Conservation (phyloP, 148 eudicot genomes). For the Rhododendron kiyosumense region DNA sequence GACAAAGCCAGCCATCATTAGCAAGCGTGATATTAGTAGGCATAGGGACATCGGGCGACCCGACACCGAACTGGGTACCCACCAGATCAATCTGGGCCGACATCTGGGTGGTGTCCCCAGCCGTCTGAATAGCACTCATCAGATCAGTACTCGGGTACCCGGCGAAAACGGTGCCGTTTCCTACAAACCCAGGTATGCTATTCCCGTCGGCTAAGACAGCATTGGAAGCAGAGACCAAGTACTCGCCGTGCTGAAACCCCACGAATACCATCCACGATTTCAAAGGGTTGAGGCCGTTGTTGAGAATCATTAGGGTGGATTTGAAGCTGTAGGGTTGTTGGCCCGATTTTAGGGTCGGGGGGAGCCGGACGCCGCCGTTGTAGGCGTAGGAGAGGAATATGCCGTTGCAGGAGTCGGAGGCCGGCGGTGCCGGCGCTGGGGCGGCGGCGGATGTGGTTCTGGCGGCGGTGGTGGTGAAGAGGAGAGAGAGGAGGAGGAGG, state of each 20-base stretch:
- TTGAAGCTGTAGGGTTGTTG: constrained; percentile 58
- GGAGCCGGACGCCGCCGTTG: constrained; percentile 11
- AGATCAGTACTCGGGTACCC: constrained; percentile 47
- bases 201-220: constrained; percentile 54
- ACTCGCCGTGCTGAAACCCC: constrained; percentile 56
- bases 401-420: constrained; percentile 31
- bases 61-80: constrained; percentile 46
- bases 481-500: background rate
- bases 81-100: constrained; percentile 30
- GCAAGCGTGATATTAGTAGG: constrained; percentile 32
- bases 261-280: constrained; percentile 51
- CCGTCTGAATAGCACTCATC: constrained; percentile 27
- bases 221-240: constrained; percentile 36
- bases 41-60: constrained; percentile 25
- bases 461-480: background rate
- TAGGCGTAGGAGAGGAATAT: constrained; percentile 28
- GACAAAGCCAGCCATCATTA: constrained; percentile 44
- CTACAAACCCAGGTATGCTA: constrained; percentile 38
- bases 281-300: constrained; percentile 46
- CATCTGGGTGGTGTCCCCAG: constrained; percentile 34
- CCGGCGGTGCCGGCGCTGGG: constrained; percentile 16
- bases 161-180: constrained; percentile 51
- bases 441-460: constrained; percentile 9
- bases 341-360: constrained; percentile 14
- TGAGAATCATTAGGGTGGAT: constrained; percentile 37